Evolutionary conservation across 73 alveolate species (phyloP).

Genomic region (Durusdinium trenchii): DNA sequence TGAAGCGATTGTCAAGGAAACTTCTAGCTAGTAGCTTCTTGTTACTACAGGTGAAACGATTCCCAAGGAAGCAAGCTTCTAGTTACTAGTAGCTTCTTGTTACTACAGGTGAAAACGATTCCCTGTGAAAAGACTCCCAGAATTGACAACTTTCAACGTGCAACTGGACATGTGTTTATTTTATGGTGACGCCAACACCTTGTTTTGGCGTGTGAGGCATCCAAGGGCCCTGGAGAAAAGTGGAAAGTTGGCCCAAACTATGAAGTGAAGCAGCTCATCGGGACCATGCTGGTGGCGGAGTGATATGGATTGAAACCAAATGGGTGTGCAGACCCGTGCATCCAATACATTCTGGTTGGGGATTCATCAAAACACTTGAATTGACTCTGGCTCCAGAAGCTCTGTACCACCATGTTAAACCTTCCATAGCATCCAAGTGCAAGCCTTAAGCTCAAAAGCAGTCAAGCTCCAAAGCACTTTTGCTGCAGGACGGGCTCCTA

Average conservation of each 20-base stretch:
- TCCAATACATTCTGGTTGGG: too few relatives aligned
- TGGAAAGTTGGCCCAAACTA: constrained; percentile 58
- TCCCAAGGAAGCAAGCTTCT: too few relatives aligned
- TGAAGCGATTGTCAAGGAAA: too few relatives aligned
- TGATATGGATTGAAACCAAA: background rate
- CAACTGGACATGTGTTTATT: background rate
- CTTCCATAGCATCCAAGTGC: background rate
- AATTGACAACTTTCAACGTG: too few relatives aligned
- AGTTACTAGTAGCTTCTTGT: too few relatives aligned
- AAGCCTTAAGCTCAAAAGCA: background rate
- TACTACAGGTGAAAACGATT: too few relatives aligned
- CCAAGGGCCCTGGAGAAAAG: constrained; percentile 70
- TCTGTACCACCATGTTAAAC: background rate
- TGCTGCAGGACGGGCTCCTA: constrained; percentile 75
- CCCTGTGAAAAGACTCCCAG: too few relatives aligned
- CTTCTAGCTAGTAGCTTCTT: too few relatives aligned
- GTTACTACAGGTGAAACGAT: too few relatives aligned
- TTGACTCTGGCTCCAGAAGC: too few relatives aligned
- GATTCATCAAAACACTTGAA: background rate
- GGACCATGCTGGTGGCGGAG: background rate
- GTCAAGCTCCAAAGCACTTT: background rate
- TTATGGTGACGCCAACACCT: background rate
- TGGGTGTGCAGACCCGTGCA: too few relatives aligned
- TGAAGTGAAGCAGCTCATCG: constrained; percentile 74
- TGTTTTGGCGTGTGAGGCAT: background rate